These are phyloP conservation scores for Nadsonia fulvescens DNA, from an alignment of 805 yeast genomes.

Conservation along the genomic window DNA sequence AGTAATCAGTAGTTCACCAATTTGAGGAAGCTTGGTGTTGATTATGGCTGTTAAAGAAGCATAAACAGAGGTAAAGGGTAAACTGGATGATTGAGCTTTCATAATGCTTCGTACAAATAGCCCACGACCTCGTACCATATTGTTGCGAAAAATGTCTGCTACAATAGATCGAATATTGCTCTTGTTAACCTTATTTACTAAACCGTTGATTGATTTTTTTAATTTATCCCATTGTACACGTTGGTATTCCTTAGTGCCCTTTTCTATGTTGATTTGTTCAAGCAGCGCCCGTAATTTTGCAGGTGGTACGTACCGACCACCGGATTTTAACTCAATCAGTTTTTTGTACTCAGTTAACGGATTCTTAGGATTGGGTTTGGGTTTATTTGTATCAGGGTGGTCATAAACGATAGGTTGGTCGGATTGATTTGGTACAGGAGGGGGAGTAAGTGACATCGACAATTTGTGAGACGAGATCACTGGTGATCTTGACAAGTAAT, in stretches of 20 bases:
- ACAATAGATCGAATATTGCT: constrained; percentile 32
- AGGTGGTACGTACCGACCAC: constrained; percentile 38
- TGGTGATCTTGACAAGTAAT: no score
- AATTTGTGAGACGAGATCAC: no score
- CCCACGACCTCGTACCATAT: constrained; percentile 45
- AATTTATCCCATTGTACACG: constrained; percentile 37
- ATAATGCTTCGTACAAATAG: constrained; percentile 38
- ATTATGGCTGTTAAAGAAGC: constrained; percentile 41
- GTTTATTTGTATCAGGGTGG: no score
- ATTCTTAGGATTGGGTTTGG: no score
- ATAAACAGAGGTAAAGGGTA: constrained; percentile 28
- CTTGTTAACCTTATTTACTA: constrained; percentile 28
- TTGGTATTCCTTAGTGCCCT: constrained; percentile 28
- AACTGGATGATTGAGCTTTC: constrained; percentile 29
- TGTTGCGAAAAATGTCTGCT: constrained; percentile 33
- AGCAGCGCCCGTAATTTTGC: constrained; percentile 29
- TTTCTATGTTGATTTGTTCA: constrained; percentile 17
- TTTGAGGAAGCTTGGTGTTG: constrained; percentile 48
- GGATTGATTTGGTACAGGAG: no score
- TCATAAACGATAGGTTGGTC: no score
- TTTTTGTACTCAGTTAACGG: constrained; percentile 21
- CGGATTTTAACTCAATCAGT: constrained; percentile 22
- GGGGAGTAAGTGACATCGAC: no score
- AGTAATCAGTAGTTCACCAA: constrained; percentile 39
- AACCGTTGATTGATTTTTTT: constrained; percentile 28